These are phyloP conservation scores for Deuterostichococcus epilithicus DNA, from an alignment of 139 green algal species.

Conservation along the genomic window DNA sequence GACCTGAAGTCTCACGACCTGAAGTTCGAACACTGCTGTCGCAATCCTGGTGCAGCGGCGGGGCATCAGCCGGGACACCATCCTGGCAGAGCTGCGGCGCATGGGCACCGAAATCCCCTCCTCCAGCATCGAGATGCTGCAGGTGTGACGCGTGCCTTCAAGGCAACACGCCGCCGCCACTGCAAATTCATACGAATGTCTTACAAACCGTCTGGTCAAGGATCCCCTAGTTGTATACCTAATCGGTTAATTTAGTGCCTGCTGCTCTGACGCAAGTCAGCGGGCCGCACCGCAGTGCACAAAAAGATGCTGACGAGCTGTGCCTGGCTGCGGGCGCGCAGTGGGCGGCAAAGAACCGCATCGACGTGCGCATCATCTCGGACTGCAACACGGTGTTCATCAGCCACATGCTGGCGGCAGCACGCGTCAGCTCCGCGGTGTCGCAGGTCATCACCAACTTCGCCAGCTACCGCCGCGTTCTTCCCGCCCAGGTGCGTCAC, in stretches of 20 bases:
- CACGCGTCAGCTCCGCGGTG: constrained; percentile 32
- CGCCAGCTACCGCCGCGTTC: constrained; percentile 50
- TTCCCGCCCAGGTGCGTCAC: neutral
- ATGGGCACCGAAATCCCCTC: constrained; percentile 62
- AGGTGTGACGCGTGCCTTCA: constrained; percentile 5
- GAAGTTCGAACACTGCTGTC: no score
- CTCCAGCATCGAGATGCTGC: constrained; percentile 38
- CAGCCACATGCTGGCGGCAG: constrained; percentile 56
- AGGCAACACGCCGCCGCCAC: no score
- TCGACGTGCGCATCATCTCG: constrained; percentile 57
- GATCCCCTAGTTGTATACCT: neutral
- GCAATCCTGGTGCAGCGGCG: no score
- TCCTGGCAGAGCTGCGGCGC: constrained; percentile 53
- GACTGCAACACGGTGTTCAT: constrained; percentile 82
- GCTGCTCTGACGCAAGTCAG: neutral
- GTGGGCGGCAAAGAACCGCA: constrained; percentile 20
- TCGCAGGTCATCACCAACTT: constrained; percentile 62
- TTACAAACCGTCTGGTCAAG: no score
- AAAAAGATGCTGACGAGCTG: neutral
- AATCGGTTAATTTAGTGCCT: neutral
- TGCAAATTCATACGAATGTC: neutral
- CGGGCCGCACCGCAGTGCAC: neutral
- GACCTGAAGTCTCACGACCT: no score
- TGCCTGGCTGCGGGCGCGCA: constrained; percentile 5
- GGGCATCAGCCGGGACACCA: constrained; percentile 58